Conservation (phyloP, 2,329 filamentous ascomycete species). For the Paraphaeosphaeria sporulosa region DNA sequence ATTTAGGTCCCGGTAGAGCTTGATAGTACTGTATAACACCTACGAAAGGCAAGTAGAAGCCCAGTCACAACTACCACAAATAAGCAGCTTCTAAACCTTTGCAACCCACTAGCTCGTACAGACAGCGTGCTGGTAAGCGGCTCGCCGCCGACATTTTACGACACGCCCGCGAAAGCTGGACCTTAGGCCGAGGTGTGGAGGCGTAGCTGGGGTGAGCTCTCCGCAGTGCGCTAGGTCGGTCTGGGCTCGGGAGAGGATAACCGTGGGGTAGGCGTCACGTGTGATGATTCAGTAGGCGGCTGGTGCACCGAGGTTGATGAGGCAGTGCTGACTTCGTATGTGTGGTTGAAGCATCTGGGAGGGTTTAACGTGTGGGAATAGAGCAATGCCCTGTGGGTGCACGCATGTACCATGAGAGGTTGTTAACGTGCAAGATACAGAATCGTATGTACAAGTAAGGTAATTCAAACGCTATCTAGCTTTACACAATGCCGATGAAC, state of each 20-base stretch:
- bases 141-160: conserved; percentile 13
- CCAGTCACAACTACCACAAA: neutral
- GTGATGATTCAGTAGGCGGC: conserved; percentile 14
- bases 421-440: neutral
- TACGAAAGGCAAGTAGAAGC: too few species aligned
- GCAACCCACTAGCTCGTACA: neutral
- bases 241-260: conserved; percentile 25
- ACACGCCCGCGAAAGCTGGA: conserved; percentile 15
- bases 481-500: conserved; percentile 38
- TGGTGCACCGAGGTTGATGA: neutral
- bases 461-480: neutral
- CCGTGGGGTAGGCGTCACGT: conserved; percentile 20
- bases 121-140: neutral
- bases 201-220: conserved; percentile 15
- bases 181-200: conserved; percentile 21
- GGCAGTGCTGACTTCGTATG: neutral
- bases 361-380: neutral
- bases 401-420: neutral
- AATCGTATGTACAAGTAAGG: neutral
- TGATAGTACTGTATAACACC: too few species aligned
- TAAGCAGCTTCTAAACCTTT: neutral
- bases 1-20: neutral
- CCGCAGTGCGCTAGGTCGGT: conserved; percentile 18
- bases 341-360: neutral
- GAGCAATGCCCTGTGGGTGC: neutral